Conservation (phyloP, 2,329 filamentous ascomycete species). For the Penicillium brevicompactum region DNA sequence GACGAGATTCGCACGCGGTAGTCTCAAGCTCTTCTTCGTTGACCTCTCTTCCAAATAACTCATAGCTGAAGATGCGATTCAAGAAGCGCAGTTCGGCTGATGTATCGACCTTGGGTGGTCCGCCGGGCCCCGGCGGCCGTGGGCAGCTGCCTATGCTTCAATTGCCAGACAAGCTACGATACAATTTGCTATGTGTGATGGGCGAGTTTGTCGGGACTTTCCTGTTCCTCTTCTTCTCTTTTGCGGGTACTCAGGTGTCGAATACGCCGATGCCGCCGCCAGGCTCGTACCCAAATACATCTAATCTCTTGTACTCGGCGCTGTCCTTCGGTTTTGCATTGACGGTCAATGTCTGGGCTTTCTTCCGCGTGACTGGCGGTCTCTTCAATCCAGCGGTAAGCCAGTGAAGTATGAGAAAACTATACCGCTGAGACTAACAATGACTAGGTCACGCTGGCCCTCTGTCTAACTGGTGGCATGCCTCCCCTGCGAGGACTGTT, state of each 20-base stretch:
- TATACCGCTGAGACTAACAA: slow-evolving; percentile 3
- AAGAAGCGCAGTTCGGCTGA: slow-evolving; percentile 14
- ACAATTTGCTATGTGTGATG: slow-evolving; percentile 50
- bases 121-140: slow-evolving; percentile 1
- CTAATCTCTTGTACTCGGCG: slow-evolving; percentile 46
- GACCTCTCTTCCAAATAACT: neutral
- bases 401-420: neutral
- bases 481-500: slow-evolving; percentile 54
- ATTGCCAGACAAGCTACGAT: slow-evolving; percentile 39
- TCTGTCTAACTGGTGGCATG: slow-evolving; percentile 62
- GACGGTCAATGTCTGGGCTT: slow-evolving; percentile 58
- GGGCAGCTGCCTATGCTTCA: slow-evolving; percentile 38
- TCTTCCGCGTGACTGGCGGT: slow-evolving; percentile 55
- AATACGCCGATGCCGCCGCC: slow-evolving; percentile 38
- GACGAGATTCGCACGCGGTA: neutral
- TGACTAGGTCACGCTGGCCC: slow-evolving; percentile 56
- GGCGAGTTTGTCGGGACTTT: slow-evolving; percentile 58
- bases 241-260: slow-evolving; percentile 50
- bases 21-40: neutral
- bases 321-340: slow-evolving; percentile 51
- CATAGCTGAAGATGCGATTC: slow-evolving; percentile 7
- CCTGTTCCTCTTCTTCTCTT: slow-evolving; percentile 53
- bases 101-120: slow-evolving; percentile 11
- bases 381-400: slow-evolving; percentile 55
- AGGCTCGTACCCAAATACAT: slow-evolving; percentile 37